Evolutionary conservation across 768 basidiomycete genomes (phyloP).

Genomic region (Lactarius pseudohatsudake): DNA sequence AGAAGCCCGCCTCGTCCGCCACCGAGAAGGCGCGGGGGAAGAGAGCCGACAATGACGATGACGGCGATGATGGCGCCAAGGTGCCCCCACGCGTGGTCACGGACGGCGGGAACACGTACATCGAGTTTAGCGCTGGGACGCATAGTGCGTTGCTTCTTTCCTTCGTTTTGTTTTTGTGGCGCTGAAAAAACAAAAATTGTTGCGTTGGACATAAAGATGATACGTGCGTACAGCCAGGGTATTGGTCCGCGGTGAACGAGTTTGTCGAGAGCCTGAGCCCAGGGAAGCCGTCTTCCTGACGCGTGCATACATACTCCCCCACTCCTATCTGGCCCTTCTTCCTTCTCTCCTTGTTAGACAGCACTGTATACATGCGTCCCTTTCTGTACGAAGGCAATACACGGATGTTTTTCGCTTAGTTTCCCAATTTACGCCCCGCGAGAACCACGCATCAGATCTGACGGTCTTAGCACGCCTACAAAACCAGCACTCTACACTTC

Average conservation of each 20-base stretch:
- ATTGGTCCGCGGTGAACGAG: constrained; percentile 34
- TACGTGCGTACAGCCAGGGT: constrained; percentile 36
- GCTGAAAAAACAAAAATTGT: not conserved
- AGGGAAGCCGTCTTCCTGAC: not conserved
- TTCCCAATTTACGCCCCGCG: not conserved
- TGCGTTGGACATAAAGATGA: constrained; percentile 30
- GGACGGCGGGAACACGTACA: constrained; percentile 29
- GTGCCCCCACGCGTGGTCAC: constrained; percentile 22
- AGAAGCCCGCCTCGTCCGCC: not conserved
- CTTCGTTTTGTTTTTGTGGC: not conserved
- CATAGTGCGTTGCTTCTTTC: constrained; percentile 32
- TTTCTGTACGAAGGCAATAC: constrained; percentile 4
- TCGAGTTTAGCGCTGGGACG: constrained; percentile 33
- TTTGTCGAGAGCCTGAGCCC: constrained; percentile 29
- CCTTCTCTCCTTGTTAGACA: not conserved
- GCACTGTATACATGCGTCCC: constrained; percentile 6
- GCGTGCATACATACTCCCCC: not conserved
- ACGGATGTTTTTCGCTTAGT: not conserved
- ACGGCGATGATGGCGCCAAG: constrained; percentile 13
- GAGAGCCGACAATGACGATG: not conserved
- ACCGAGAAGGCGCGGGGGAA: constrained; percentile 6
- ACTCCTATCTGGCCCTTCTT: not conserved
- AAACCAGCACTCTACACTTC: not conserved
- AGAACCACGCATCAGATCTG: not conserved
- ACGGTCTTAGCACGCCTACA: not conserved